Percentiles rank a stretch among this genome's conserved stretches.
These are phyloP conservation scores for Fusarium euwallaceae DNA, from an alignment of 2,329 filamentous ascomycete species.

Conservation along the genomic window DNA sequence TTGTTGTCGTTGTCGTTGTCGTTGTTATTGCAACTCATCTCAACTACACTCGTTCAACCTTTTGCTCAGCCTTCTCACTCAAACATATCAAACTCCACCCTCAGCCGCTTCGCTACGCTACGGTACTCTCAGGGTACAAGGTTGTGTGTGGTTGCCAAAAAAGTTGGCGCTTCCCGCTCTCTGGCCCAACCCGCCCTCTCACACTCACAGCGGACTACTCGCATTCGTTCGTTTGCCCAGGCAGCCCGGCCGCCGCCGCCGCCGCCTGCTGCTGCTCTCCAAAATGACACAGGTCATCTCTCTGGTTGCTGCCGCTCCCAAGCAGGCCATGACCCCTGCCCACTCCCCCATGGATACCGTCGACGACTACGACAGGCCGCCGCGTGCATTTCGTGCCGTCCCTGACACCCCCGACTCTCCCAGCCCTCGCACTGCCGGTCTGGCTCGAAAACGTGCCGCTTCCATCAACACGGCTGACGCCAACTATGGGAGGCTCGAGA, in stretches of 20 bases:
- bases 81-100: conserved; percentile 13
- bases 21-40: background rate
- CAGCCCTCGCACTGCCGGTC: conserved; percentile 40
- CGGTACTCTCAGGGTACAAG: conserved; percentile 22
- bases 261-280: background rate
- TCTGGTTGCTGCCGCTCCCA: conserved; percentile 35
- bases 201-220: conserved; percentile 15
- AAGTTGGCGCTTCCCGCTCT: conserved; percentile 6
- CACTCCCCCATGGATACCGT: conserved; percentile 43
- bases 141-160: conserved; percentile 1
- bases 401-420: conserved; percentile 44
- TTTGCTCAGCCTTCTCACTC: conserved; percentile 10
- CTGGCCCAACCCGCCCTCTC: conserved; percentile 12
- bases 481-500: conserved; percentile 52
- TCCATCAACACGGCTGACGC: conserved; percentile 61
- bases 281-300: conserved; percentile 49
- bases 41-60: conserved; percentile 7
- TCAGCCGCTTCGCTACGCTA: conserved; percentile 1
- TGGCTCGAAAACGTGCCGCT: conserved; percentile 59
- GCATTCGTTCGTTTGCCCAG: conserved; percentile 39
- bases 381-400: conserved; percentile 34
- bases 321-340: conserved; percentile 44
- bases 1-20: background rate
- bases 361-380: conserved; percentile 39
- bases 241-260: background rate